Evolutionary conservation across 2,329 filamentous ascomycete genomes (phyloP).

Genomic region (Colletotrichum agaves): DNA sequence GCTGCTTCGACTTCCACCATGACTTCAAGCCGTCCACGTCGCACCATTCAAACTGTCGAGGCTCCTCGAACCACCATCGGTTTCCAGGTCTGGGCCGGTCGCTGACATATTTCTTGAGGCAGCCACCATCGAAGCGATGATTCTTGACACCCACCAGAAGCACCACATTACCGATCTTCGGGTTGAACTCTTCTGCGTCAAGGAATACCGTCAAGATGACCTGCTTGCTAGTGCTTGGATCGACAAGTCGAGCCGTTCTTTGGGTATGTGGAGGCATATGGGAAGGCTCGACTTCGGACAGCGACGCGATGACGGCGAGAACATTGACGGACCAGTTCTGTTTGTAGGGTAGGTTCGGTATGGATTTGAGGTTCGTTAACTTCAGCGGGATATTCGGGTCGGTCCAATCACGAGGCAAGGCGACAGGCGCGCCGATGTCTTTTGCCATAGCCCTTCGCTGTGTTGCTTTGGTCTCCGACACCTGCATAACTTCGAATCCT

Average conservation of each 20-base stretch:
- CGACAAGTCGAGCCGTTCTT: conserved; percentile 61
- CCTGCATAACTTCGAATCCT: conserved; percentile 50
- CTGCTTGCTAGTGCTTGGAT: conserved; percentile 63
- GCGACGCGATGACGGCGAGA: conserved; percentile 59
- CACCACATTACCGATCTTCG: conserved; percentile 59
- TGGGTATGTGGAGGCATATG: conserved; percentile 61
- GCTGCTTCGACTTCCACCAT: conserved; percentile 54
- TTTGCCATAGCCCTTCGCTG: conserved; percentile 17
- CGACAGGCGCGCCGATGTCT: conserved; percentile 42
- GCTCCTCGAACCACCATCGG: conserved; percentile 64
- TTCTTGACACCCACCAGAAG: conserved; percentile 67
- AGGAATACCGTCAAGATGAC: conserved; percentile 66
- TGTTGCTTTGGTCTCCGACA: conserved; percentile 36
- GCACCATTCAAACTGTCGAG: conserved; percentile 60
- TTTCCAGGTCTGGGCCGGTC: conserved; percentile 47
- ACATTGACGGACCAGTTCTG: conserved; percentile 69
- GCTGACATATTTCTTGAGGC: conserved; percentile 57
- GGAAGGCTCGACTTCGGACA: conserved; percentile 60
- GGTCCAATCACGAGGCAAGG: conserved; percentile 54
- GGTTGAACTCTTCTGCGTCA: conserved; percentile 60
- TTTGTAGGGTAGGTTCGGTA: conserved; percentile 64
- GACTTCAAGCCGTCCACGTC: conserved; percentile 55
- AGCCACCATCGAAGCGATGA: conserved; percentile 62
- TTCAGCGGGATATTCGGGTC: conserved; percentile 58
- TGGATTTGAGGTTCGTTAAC: conserved; percentile 60